These are phyloP conservation scores for Podaxis mareebaensis DNA, from an alignment of 768 basidiomycete species.

Conservation along the genomic window DNA sequence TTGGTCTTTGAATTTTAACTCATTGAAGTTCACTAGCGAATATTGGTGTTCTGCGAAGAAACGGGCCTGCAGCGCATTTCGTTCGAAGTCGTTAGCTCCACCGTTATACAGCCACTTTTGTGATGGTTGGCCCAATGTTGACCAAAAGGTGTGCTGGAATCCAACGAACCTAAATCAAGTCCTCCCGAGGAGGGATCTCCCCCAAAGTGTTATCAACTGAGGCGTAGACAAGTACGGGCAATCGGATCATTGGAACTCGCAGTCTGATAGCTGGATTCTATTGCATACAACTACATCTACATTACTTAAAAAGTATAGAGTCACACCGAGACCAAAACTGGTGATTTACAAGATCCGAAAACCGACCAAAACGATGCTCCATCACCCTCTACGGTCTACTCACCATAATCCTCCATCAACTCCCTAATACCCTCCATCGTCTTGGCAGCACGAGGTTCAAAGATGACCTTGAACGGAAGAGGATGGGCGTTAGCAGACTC, in stretches of 20 bases:
- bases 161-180: no score
- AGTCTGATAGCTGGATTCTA: no score
- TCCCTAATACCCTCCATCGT: slow-evolving; percentile 36
- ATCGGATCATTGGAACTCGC: no score
- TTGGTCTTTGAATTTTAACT: slow-evolving; percentile 1
- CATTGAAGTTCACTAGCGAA: slow-evolving; percentile 39
- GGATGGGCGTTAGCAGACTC: slow-evolving; percentile 68
- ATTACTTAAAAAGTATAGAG: not conserved
- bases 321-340: not conserved
- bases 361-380: not conserved
- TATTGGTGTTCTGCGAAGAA: slow-evolving; percentile 53
- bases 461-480: slow-evolving; percentile 56
- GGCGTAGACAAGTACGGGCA: no score
- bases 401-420: slow-evolving; percentile 41
- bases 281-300: no score
- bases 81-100: slow-evolving; percentile 34
- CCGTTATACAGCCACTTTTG: not conserved
- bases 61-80: slow-evolving; percentile 57
- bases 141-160: no score
- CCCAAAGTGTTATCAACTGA: no score
- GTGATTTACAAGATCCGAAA: no score
- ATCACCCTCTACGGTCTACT: slow-evolving; percentile 16
- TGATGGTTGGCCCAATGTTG: no score
- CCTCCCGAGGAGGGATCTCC: no score
- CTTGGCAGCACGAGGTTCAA: slow-evolving; percentile 46